Conservation (phyloP, 768 basidiomycete genomes). For the Coprinopsis sp. region DNA sequence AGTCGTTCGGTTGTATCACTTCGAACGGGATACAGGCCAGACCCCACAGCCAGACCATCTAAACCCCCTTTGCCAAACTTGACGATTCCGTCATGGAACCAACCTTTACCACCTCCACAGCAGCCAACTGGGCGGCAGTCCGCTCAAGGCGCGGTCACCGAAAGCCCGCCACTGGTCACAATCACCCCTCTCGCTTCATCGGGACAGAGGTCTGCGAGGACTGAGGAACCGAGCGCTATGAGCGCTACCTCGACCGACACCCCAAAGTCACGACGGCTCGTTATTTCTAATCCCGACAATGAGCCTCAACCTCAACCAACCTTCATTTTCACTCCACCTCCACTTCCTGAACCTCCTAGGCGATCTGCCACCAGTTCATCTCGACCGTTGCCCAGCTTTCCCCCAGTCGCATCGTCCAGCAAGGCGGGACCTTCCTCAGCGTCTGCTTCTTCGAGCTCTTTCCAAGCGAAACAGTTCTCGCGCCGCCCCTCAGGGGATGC, state of each 20-base stretch:
- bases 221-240: neutral
- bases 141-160: neutral
- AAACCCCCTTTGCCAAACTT: constrained; percentile 4
- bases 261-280: neutral
- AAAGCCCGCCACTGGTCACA: constrained; percentile 3
- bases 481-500: no score
- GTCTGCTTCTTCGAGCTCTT: neutral
- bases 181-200: constrained; percentile 5
- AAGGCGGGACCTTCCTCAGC: neutral
- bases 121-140: neutral
- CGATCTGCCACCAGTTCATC: neutral
- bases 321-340: constrained; percentile 8
- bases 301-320: neutral
- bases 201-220: neutral
- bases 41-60: neutral
- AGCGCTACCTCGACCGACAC: constrained; percentile 2
- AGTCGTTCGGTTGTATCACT: neutral
- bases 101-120: neutral
- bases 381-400: neutral
- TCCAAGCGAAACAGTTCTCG: no score
- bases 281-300: constrained; percentile 7
- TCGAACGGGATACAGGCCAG: neutral
- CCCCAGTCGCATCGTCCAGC: neutral
- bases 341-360: constrained; percentile 1
- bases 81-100: no score